Conservation (phyloP, 2,329 filamentous ascomycete genomes). For the Neofusicoccum ribis region DNA sequence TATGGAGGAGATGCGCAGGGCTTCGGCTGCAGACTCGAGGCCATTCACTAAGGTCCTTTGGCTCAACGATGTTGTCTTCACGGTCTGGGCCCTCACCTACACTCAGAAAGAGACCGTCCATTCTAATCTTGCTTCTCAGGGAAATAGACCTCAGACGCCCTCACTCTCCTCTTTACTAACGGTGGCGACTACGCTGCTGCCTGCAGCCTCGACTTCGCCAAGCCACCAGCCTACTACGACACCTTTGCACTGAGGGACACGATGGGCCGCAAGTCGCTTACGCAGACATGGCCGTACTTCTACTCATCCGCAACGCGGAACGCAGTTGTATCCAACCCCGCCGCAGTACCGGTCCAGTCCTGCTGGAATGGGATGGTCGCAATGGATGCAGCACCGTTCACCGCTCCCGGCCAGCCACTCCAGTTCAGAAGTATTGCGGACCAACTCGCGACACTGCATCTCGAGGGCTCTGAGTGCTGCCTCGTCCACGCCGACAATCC, state of each 20-base stretch:
- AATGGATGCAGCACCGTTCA: conserved; percentile 58
- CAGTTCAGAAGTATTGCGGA: conserved; percentile 66
- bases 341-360: conserved; percentile 58
- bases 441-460: conserved; percentile 58
- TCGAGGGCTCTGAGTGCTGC: conserved; percentile 77
- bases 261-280: conserved; percentile 52
- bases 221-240: conserved; percentile 59
- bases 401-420: conserved; percentile 25
- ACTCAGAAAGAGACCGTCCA: background rate
- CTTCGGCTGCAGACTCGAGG: conserved; percentile 15
- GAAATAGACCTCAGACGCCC: conserved; percentile 54
- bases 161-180: conserved; percentile 58
- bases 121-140: conserved; percentile 33
- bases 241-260: conserved; percentile 62
- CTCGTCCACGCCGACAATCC: conserved; percentile 73
- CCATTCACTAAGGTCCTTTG: conserved; percentile 61
- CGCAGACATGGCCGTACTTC: conserved; percentile 63
- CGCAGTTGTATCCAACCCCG: conserved; percentile 51
- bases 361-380: conserved; percentile 68
- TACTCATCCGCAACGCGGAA: conserved; percentile 51
- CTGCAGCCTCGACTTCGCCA: conserved; percentile 61
- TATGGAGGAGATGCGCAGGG: conserved; percentile 59
- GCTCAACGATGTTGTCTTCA: conserved; percentile 64
- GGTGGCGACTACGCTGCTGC: conserved; percentile 62
- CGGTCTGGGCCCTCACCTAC: conserved; percentile 39